Percentiles rank a stretch among this genome's conserved stretches.
Evolutionary conservation across 2,329 filamentous ascomycete species (phyloP).

Genomic region (Waltergamsia citrina): DNA sequence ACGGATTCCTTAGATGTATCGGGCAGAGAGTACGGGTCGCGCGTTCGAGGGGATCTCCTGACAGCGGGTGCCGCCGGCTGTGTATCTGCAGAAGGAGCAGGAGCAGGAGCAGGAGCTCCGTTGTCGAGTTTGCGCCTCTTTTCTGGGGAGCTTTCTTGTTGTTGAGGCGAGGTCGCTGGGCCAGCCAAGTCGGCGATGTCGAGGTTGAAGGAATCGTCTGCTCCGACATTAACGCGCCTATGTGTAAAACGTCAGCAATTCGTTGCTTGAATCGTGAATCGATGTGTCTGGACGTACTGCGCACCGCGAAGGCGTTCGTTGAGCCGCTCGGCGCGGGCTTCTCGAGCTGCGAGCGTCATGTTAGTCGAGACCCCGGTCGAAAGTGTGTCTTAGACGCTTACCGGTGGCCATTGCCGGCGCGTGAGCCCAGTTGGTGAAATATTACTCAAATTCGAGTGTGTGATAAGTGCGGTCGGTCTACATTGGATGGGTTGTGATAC

Average conservation of each 20-base stretch:
- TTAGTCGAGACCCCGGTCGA: neutral
- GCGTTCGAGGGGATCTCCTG: conserved; percentile 7
- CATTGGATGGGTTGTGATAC: too few relatives aligned
- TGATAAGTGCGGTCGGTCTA: too few relatives aligned
- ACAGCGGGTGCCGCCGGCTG: conserved; percentile 6
- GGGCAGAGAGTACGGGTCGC: conserved; percentile 17
- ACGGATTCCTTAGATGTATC: conserved; percentile 18
- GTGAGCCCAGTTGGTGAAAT: neutral
- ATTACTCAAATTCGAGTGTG: too few relatives aligned
- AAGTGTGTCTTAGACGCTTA: neutral
- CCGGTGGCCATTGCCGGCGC: conserved; percentile 2
- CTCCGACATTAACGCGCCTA: conserved; percentile 43
- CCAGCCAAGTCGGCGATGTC: conserved; percentile 32
- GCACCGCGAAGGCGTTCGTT: conserved; percentile 57
- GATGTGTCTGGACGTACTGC: conserved; percentile 36
- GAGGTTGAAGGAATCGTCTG: conserved; percentile 52
- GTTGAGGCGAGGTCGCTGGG: conserved; percentile 17
- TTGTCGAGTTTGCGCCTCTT: conserved; percentile 31
- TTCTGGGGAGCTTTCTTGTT: conserved; percentile 33
- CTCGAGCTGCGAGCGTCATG: conserved; percentile 15
- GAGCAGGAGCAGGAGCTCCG: conserved; percentile 3
- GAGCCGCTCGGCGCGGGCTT: conserved; percentile 37
- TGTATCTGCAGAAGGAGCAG: conserved; percentile 4
- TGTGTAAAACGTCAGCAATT: conserved; percentile 10
- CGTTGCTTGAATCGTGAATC: too few relatives aligned